These are phyloP conservation scores for Puccinia brachypodii DNA, from an alignment of 1,284 basidiomycete species.

Conservation along the genomic window DNA sequence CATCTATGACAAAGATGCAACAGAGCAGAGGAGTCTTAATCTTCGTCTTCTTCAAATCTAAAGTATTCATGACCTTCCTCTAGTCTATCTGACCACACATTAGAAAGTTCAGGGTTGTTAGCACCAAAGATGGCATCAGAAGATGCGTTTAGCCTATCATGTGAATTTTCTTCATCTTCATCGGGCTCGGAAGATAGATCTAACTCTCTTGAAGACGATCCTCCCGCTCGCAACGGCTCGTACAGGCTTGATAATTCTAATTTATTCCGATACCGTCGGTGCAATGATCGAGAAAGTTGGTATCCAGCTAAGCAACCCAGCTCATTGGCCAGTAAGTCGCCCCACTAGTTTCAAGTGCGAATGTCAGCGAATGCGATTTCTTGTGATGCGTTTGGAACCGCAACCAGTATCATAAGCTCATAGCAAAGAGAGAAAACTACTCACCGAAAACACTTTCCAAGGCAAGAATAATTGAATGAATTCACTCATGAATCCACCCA, in stretches of 20 bases:
- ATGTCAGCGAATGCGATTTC: background rate
- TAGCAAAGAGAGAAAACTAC: background rate
- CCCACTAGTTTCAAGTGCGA: constrained; percentile 17
- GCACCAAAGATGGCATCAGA: background rate
- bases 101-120: constrained; percentile 26
- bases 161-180: constrained; percentile 31
- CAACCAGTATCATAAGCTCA: background rate
- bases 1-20: background rate
- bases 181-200: constrained; percentile 19
- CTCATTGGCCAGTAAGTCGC: constrained; percentile 43
- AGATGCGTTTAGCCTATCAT: background rate
- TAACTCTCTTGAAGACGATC: background rate
- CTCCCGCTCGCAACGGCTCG: constrained; percentile 8
- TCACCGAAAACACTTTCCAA: constrained; percentile 43
- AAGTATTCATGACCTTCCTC: constrained; percentile 37
- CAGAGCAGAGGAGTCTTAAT: background rate
- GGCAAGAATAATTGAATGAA: constrained; percentile 42
- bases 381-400: background rate
- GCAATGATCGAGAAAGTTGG: constrained; percentile 22
- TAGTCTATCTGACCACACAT: constrained; percentile 45
- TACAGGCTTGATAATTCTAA: constrained; percentile 40
- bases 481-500: constrained; percentile 35
- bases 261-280: constrained; percentile 23
- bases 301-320: constrained; percentile 40
- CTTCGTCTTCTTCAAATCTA: constrained; percentile 38